phyloP scores from a whole-genome alignment of 2,329 filamentous ascomycete genomes.

The Xylaria polymorpha region DNA sequence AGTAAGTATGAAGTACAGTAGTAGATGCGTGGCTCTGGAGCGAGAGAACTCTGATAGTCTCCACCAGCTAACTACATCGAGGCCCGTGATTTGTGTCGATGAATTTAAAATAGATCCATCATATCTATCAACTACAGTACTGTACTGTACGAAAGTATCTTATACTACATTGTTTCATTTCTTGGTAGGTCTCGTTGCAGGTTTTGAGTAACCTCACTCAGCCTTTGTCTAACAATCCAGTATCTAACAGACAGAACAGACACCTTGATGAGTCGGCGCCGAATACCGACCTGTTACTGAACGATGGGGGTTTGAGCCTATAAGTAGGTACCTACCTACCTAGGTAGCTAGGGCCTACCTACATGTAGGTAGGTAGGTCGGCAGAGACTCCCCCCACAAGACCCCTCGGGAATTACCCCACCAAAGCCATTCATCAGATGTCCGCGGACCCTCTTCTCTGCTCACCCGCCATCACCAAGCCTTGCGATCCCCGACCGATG shows the following conservation, averaged over 20 bases:
- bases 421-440: constrained; percentile 6
- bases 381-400: not conserved
- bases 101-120: not conserved
- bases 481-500: constrained; percentile 10
- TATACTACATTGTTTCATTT: constrained; percentile 2
- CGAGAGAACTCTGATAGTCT: not conserved
- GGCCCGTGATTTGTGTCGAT: constrained; percentile 11
- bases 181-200: not conserved
- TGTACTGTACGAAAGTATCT: too few relatives aligned
- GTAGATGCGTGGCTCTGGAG: not conserved
- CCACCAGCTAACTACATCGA: not conserved
- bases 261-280: too few relatives aligned
- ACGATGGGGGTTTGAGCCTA: too few relatives aligned
- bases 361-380: not conserved
- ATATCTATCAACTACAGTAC: not conserved
- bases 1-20: not conserved
- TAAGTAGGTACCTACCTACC: too few relatives aligned
- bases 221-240: too few relatives aligned
- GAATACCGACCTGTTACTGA: too few relatives aligned
- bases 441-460: not conserved
- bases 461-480: constrained; percentile 10
- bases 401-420: constrained; percentile 11
- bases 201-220: not conserved
- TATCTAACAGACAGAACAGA: too few relatives aligned
- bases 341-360: too few relatives aligned